Evolutionary conservation across 2,329 filamentous ascomycete genomes (phyloP).

Genomic region (Rachicladosporium sp.): DNA sequence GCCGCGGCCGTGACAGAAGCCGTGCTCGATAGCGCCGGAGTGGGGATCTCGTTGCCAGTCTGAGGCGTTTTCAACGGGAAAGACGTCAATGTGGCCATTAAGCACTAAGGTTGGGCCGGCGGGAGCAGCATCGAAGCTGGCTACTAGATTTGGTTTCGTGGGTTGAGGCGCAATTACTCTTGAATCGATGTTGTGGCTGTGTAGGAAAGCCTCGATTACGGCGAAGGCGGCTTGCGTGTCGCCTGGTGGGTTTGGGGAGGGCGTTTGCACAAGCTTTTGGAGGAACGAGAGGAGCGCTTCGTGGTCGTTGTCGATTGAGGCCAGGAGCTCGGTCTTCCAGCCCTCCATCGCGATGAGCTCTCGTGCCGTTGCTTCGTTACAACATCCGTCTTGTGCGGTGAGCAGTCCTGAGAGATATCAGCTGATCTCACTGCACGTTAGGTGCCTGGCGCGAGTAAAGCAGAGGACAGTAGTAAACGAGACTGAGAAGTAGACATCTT

Average conservation of each 20-base stretch:
- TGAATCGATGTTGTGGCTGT: slow-evolving; percentile 11
- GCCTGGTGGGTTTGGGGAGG: slow-evolving; percentile 29
- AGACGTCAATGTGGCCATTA: slow-evolving; percentile 34
- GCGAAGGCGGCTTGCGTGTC: slow-evolving; percentile 25
- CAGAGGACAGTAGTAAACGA: too few relatives aligned
- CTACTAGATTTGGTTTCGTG: slow-evolving; percentile 25
- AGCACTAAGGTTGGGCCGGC: slow-evolving; percentile 24
- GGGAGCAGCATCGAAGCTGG: slow-evolving; percentile 16
- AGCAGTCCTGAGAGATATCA: too few relatives aligned
- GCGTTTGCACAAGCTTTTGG: slow-evolving; percentile 23
- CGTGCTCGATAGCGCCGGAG: slow-evolving; percentile 24
- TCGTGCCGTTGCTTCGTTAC: too few relatives aligned
- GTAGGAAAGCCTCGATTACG: slow-evolving; percentile 22
- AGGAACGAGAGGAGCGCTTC: slow-evolving; percentile 20
- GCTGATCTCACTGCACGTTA: too few relatives aligned
- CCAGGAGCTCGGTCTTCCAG: slow-evolving; percentile 13
- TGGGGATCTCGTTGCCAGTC: slow-evolving; percentile 28
- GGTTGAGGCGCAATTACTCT: slow-evolving; percentile 20
- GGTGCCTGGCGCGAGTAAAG: too few relatives aligned
- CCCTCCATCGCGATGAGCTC: not conserved
- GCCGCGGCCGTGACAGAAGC: slow-evolving; percentile 26
- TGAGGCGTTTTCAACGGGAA: slow-evolving; percentile 24
- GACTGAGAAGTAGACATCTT: too few relatives aligned
- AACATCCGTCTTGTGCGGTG: too few relatives aligned
- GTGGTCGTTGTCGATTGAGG: slow-evolving; percentile 16